phyloP scores from a whole-genome alignment of 192 early-diverging fungal species.

The Dimargaris cristalligena region DNA sequence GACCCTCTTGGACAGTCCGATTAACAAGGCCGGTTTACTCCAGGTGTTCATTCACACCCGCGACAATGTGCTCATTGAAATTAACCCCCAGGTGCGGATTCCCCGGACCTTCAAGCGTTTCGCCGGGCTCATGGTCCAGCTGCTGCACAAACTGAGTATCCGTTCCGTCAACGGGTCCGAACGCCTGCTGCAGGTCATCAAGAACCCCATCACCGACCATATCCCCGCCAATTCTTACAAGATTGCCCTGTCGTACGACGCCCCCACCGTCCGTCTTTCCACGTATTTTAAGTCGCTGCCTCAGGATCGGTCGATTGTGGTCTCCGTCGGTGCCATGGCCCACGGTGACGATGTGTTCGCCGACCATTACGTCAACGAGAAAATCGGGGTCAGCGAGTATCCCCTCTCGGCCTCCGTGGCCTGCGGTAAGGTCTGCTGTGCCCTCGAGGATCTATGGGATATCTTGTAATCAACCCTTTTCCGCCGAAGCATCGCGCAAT shows the following conservation, averaged over 20 bases:
- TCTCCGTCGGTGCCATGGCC: conserved; percentile 92
- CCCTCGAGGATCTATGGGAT: conserved; percentile 81
- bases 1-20: conserved; percentile 87
- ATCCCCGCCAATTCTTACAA: conserved; percentile 76
- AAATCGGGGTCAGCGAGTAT: conserved; percentile 94
- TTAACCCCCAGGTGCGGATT: conserved; percentile 94
- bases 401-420: conserved; percentile 93
- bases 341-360: conserved; percentile 93
- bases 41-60: conserved; percentile 95
- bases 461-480: conserved; percentile 43
- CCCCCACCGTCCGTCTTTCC: conserved; percentile 59
- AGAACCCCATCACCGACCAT: conserved; percentile 94
- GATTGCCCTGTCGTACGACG: conserved; percentile 75
- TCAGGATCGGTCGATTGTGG: conserved; percentile 62
- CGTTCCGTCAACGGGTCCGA: conserved; percentile 79
- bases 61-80: conserved; percentile 91
- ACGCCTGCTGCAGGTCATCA: conserved; percentile 90
- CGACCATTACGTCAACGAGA: conserved; percentile 89
- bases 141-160: conserved; percentile 94
- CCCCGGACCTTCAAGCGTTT: conserved; percentile 99
- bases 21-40: conserved; percentile 96
- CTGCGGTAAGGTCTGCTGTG: conserved; percentile 81
- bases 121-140: conserved; percentile 95
- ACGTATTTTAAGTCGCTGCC: conserved; percentile 67
- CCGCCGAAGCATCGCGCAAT: no score